These are phyloP conservation scores for Panus rudis DNA, from an alignment of 768 basidiomycete genomes.

Conservation along the genomic window DNA sequence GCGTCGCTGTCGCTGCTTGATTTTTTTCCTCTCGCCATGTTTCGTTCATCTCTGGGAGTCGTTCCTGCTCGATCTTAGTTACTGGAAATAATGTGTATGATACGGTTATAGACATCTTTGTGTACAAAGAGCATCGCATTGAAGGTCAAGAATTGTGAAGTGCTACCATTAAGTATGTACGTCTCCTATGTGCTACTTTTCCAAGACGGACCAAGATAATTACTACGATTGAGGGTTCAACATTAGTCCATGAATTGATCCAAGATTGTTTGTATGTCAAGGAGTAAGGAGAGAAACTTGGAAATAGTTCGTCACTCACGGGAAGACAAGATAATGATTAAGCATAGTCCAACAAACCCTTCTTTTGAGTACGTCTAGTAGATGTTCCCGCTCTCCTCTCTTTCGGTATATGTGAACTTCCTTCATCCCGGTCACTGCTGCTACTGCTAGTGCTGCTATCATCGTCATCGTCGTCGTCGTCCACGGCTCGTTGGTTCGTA, in stretches of 20 bases:
- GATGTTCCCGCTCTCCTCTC: slow-evolving; percentile 54
- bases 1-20: slow-evolving; percentile 20
- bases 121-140: too few species aligned
- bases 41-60: background rate
- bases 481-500: background rate
- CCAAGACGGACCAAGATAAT: background rate
- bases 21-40: background rate
- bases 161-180: background rate
- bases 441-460: slow-evolving; percentile 22
- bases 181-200: background rate
- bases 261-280: background rate
- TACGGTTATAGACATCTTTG: too few species aligned
- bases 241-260: background rate
- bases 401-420: slow-evolving; percentile 55
- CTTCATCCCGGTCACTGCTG: slow-evolving; percentile 16
- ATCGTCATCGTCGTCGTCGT: slow-evolving; percentile 29
- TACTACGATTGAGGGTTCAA: background rate
- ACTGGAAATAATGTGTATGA: too few species aligned
- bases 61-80: too few species aligned
- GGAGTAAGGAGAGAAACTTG: too few species aligned
- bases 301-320: too few species aligned
- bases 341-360: background rate
- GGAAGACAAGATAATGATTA: background rate
- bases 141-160: background rate
- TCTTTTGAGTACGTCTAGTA: too few species aligned